Conservation (phyloP, 768 basidiomycete genomes). For the Gymnopilus dilepis region DNA sequence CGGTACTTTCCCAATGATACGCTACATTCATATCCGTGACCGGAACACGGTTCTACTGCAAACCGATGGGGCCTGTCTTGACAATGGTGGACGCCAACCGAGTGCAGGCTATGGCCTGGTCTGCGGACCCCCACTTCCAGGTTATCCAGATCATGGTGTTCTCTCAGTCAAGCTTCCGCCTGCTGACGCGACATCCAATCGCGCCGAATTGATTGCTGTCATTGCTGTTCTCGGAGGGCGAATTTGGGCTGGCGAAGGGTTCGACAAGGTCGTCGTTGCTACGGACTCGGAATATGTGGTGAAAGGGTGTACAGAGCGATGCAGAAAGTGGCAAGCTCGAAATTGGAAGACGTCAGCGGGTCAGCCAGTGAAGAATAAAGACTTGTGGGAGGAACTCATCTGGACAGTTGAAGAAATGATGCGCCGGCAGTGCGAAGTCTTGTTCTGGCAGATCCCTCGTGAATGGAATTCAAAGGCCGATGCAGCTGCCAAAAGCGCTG, state of each 20-base stretch:
- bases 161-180: background rate
- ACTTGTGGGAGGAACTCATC: conserved; percentile 12
- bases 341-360: conserved; percentile 13
- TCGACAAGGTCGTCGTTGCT: conserved; percentile 16
- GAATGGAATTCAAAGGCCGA: conserved; percentile 1
- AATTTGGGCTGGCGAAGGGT: conserved; percentile 12
- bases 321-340: conserved; percentile 9
- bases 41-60: background rate
- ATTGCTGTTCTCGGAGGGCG: conserved; percentile 5
- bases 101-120: background rate
- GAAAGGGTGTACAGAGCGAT: conserved; percentile 11
- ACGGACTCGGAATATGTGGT: conserved; percentile 22
- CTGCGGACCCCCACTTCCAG: background rate
- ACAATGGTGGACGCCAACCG: background rate
- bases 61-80: background rate
- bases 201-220: conserved; percentile 18
- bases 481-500: background rate
- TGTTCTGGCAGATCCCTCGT: background rate
- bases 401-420: background rate
- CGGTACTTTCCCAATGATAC: no score
- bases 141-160: background rate
- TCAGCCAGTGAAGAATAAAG: conserved; percentile 10
- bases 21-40: background rate
- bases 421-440: background rate
- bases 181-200: conserved; percentile 11